Evolutionary conservation across 2,329 filamentous ascomycete genomes (phyloP), one percentile per base, ranked within the genome.

Genomic region (Chaetomium sp.): DNA sequence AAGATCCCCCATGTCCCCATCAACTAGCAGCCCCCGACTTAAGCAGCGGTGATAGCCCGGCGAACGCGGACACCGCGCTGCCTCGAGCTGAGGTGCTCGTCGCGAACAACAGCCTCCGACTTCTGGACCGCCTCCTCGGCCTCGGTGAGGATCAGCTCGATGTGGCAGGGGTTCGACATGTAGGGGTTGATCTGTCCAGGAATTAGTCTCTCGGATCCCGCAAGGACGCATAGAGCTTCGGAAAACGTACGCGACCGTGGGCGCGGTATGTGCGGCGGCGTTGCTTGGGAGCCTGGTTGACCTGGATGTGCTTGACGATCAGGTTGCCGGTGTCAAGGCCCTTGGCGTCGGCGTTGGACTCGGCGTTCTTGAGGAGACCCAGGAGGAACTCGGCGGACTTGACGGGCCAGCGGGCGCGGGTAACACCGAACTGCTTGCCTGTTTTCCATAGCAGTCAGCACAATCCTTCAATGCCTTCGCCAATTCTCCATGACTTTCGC

Each of bases 131-230:
- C 88, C 88, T 99, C 96, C 79, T 96, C 91, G 77, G 87, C 93
- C 88, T 99, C 96, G 79, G 94, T 97, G 76, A 99, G 89, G 88
- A 99, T 99, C 77, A 99, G 86, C 87, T 99, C 96, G 82, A 99
- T 97, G 90, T 99, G 95, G 91, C 94, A 99, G 75, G 95, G 95
- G 90, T 96, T 96, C 75, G 93, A 97, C 96, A 99, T 98, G 89
- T 98, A 99, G 71, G 95, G 95, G 90, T 99, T 99, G 87, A 99
- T 99, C 93, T 97, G 68, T 50, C 61, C 50, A 13, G n/a, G 55
- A 61, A 68, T 79, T 72, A 79, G 73, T 58, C 61, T 63, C 27
- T 57, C 45, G 21, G 8, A 13, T 19, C 23, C 47, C 19, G 38
- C n/a, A 25, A 33, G 19, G 23, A 8, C 8, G 38, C 13, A 62